phyloP scores from a whole-genome alignment of 2,329 filamentous ascomycete species.

The Claviceps digitariae region DNA sequence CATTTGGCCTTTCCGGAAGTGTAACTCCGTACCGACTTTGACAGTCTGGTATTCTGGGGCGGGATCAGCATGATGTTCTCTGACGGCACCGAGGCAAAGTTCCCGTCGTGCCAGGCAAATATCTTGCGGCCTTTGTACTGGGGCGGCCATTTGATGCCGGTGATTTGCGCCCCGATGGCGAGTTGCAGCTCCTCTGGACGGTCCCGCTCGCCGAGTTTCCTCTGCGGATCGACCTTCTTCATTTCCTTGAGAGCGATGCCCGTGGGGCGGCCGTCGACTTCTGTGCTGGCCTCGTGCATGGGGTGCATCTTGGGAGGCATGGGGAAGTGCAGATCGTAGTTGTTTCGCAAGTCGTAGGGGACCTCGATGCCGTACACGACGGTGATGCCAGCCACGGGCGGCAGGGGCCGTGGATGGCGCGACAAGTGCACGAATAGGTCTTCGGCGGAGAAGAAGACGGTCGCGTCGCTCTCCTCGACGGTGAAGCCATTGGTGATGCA shows the following conservation, averaged over 20 bases:
- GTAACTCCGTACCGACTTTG: constrained; percentile 30
- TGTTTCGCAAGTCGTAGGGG: constrained; percentile 27
- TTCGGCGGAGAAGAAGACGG: constrained; percentile 40
- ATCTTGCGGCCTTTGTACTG: constrained; percentile 41
- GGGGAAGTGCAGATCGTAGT: constrained; percentile 40
- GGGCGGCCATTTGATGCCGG: constrained; percentile 36
- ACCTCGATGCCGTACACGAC: constrained; percentile 32
- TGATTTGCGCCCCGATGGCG: constrained; percentile 33
- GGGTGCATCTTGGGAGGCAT: constrained; percentile 26
- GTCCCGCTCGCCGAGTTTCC: constrained; percentile 28
- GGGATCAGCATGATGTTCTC: constrained; percentile 34
- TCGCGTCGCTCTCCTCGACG: constrained; percentile 39
- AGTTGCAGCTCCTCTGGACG: constrained; percentile 28
- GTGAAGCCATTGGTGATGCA: constrained; percentile 36
- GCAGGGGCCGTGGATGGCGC: constrained; percentile 39
- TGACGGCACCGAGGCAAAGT: constrained; percentile 34
- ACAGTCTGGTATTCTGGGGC: constrained; percentile 31
- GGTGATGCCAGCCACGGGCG: constrained; percentile 31
- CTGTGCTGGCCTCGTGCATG: constrained; percentile 24
- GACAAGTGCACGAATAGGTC: constrained; percentile 39
- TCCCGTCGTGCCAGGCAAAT: constrained; percentile 41
- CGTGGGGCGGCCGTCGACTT: constrained; percentile 29
- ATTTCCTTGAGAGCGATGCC: constrained; percentile 33
- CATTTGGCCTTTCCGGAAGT: constrained; percentile 36
- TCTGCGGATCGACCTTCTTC: constrained; percentile 31